A percentile compares a stretch with the other conserved stretches of the same genome.
Conservation (phyloP, 2,329 filamentous ascomycete species). For the Fusarium penzigii region DNA sequence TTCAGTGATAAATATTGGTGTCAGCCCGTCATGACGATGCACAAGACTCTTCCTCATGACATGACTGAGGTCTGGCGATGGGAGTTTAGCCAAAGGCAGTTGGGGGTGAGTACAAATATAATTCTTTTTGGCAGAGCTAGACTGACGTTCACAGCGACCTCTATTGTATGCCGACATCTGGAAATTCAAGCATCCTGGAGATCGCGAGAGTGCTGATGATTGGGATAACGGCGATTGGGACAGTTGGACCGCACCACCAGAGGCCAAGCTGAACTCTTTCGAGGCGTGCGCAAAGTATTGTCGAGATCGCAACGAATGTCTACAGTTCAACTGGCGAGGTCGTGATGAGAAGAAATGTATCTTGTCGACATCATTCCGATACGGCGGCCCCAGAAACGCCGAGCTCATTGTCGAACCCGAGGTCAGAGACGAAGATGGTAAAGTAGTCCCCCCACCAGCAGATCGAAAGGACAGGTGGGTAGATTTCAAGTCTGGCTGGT, state of each 20-base stretch:
- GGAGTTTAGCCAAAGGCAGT: conserved; percentile 36
- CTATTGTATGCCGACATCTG: conserved; percentile 40
- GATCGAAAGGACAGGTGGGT: conserved; percentile 26
- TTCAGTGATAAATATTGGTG: conserved; percentile 51
- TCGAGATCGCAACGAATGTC: conserved; percentile 24
- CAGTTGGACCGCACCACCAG: conserved; percentile 25
- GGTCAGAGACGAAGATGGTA: conserved; percentile 26
- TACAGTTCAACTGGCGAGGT: conserved; percentile 36
- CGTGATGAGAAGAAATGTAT: conserved; percentile 33
- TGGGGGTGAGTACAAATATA: conserved; percentile 29
- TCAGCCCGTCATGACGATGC: conserved; percentile 50
- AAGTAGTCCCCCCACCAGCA: conserved; percentile 18
- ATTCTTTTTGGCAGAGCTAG: background rate
- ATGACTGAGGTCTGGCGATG: conserved; percentile 52
- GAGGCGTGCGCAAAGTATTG: conserved; percentile 32
- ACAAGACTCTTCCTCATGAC: conserved; percentile 48
- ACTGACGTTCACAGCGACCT: conserved; percentile 32
- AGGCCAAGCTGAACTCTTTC: conserved; percentile 27
- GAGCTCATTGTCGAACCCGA: conserved; percentile 29
- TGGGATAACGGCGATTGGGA: conserved; percentile 38
- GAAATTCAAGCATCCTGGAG: conserved; percentile 38
- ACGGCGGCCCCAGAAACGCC: conserved; percentile 24
- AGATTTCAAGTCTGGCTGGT: conserved; percentile 35
- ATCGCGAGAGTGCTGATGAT: conserved; percentile 21
- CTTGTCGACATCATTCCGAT: conserved; percentile 30